Conservation (phyloP, 148 eudicot species). For the Rhododendron ovatum region DNA sequence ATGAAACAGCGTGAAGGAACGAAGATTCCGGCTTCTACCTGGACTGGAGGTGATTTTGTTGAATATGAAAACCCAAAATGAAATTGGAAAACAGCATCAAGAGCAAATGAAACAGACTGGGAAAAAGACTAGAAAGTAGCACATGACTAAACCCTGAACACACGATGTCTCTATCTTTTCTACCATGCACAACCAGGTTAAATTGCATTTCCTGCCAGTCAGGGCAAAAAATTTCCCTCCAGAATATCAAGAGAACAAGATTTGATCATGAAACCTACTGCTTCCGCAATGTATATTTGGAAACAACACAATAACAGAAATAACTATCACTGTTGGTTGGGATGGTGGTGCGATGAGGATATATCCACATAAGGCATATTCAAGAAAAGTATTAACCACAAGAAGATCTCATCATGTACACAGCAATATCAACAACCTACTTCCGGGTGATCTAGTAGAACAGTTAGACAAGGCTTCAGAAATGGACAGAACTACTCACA, state of each 20-base stretch:
- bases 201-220: not conserved
- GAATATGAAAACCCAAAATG: not conserved
- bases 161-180: not conserved
- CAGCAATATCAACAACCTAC: not conserved
- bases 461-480: not conserved
- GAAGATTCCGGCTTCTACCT: not conserved
- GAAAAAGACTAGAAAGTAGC: not conserved
- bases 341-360: not conserved
- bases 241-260: not conserved
- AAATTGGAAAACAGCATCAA: not conserved
- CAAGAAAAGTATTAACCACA: not conserved
- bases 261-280: not conserved
- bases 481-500: constrained; percentile 50
- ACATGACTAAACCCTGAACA: not conserved
- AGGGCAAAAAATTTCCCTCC: not conserved
- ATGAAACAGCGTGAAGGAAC: not conserved
- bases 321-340: not conserved
- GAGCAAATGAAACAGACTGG: not conserved
- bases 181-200: not conserved
- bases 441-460: not conserved
- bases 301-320: not conserved
- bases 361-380: not conserved
- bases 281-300: not conserved
- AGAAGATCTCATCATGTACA: not conserved
- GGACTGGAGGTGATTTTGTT: not conserved